A percentile compares a stretch with the other conserved stretches of the same genome.
Conservation (phyloP, 2,329 filamentous ascomycete species). For the Trichoderma asperellum region DNA sequence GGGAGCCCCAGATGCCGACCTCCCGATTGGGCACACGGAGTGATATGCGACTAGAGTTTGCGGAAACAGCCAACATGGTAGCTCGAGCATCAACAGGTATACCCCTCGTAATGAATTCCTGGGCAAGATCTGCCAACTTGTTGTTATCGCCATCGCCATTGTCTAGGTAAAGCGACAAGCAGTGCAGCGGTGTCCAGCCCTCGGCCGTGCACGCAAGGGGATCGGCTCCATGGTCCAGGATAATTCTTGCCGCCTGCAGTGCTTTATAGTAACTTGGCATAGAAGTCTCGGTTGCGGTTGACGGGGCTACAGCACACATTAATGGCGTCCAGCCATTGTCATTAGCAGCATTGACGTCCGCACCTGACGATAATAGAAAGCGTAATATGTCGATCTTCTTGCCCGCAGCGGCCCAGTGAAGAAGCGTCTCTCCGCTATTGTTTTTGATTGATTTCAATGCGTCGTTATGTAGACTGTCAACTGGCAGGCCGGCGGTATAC, state of each 20-base stretch:
- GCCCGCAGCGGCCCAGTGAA: slow-evolving; percentile 39
- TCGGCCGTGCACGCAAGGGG: slow-evolving; percentile 32
- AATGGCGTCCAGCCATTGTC: slow-evolving; percentile 40
- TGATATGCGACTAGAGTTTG: too few species aligned
- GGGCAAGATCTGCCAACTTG: slow-evolving; percentile 22
- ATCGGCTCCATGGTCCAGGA: slow-evolving; percentile 35
- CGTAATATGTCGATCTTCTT: slow-evolving; percentile 32
- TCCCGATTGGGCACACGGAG: too few species aligned
- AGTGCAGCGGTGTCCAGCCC: slow-evolving; percentile 37
- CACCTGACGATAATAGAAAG: slow-evolving; percentile 31
- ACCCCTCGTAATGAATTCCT: slow-evolving; percentile 27
- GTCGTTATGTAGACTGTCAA: not conserved
- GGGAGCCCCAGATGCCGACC: too few species aligned
- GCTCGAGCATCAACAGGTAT: slow-evolving; percentile 26
- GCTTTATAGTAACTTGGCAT: slow-evolving; percentile 17
- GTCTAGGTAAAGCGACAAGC: slow-evolving; percentile 29
- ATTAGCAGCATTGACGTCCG: slow-evolving; percentile 34
- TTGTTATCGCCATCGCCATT: not conserved
- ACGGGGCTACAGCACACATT: slow-evolving; percentile 35
- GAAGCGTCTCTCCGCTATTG: slow-evolving; percentile 34
- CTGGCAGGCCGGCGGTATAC: slow-evolving; percentile 29
- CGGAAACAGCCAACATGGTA: not conserved
- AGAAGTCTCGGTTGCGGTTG: not conserved
- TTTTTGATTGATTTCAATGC: slow-evolving; percentile 30
- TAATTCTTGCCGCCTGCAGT: slow-evolving; percentile 28